Evolutionary conservation across 2,329 filamentous ascomycete genomes (phyloP).

Genomic region (Graphilbum fragrans): DNA sequence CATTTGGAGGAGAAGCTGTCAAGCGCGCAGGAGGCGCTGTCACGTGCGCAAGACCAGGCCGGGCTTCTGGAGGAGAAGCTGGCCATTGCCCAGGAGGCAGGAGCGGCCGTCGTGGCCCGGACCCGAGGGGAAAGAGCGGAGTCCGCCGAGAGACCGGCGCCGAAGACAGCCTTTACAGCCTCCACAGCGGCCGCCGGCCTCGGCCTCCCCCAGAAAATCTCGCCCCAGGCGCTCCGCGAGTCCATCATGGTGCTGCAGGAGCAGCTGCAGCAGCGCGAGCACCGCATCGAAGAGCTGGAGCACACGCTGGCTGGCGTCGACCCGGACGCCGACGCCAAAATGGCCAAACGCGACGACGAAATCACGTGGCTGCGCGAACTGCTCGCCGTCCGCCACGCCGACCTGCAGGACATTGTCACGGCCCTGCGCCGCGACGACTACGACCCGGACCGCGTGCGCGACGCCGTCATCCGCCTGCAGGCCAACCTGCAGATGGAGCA

Average conservation of each 20-base stretch:
- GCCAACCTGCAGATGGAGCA: constrained; percentile 97
- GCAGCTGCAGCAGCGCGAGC: constrained; percentile 88
- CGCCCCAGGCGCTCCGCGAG: constrained; percentile 85
- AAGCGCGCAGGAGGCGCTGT: constrained; percentile 76
- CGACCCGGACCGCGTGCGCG: constrained; percentile 68
- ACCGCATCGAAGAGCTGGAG: constrained; percentile 79
- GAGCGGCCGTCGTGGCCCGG: not conserved
- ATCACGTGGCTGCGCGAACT: constrained; percentile 92
- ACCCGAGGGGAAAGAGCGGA: too few species aligned
- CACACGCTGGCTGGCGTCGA: constrained; percentile 56
- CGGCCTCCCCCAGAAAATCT: constrained; percentile 70
- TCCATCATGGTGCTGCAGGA: constrained; percentile 95
- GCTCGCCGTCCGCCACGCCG: constrained; percentile 77
- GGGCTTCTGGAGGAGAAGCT: constrained; percentile 62
- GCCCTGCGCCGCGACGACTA: constrained; percentile 64
- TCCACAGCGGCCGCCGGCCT: constrained; percentile 18
- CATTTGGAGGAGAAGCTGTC: constrained; percentile 87
- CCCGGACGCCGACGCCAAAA: constrained; percentile 65
- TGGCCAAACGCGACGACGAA: constrained; percentile 86
- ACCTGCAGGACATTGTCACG: constrained; percentile 82
- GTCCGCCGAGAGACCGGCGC: not conserved
- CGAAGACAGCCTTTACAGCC: constrained; percentile 18
- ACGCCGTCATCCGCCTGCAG: constrained; percentile 84
- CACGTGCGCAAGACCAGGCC: too few species aligned
- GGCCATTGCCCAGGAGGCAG: not conserved